phyloP scores from a whole-genome alignment of 2,329 filamentous ascomycete genomes.

The Epichloe festucae region DNA sequence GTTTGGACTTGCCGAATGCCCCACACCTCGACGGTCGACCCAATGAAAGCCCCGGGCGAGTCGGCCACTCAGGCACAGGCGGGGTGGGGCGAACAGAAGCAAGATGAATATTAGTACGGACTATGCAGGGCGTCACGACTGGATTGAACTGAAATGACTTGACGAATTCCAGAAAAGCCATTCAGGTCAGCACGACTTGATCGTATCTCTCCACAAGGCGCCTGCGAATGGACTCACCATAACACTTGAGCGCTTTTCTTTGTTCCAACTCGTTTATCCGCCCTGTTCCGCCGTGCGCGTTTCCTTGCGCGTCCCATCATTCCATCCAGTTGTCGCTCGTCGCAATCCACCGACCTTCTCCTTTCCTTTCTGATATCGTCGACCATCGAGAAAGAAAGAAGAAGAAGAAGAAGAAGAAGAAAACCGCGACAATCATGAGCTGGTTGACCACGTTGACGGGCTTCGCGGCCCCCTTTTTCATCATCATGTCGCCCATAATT shows the following conservation, averaged over 20 bases:
- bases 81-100: no score
- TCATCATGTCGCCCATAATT: constrained; percentile 49
- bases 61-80: no score
- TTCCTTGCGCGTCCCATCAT: background rate
- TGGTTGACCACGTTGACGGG: constrained; percentile 38
- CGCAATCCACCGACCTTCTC: background rate
- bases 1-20: no score
- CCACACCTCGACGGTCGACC: no score
- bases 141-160: no score
- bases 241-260: background rate
- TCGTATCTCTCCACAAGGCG: background rate
- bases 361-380: background rate
- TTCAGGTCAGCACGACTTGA: background rate
- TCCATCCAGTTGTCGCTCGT: background rate
- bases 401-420: background rate
- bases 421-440: constrained; percentile 15
- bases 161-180: no score
- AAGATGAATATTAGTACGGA: no score
- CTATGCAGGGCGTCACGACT: no score
- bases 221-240: background rate
- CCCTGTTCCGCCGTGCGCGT: background rate
- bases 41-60: no score
- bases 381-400: background rate
- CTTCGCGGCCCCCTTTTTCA: constrained; percentile 48
- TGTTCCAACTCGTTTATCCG: background rate